Percentiles rank a stretch among this genome's conserved stretches.
Conservation (phyloP, 768 basidiomycete genomes). For the Dioszegia hungarica region DNA sequence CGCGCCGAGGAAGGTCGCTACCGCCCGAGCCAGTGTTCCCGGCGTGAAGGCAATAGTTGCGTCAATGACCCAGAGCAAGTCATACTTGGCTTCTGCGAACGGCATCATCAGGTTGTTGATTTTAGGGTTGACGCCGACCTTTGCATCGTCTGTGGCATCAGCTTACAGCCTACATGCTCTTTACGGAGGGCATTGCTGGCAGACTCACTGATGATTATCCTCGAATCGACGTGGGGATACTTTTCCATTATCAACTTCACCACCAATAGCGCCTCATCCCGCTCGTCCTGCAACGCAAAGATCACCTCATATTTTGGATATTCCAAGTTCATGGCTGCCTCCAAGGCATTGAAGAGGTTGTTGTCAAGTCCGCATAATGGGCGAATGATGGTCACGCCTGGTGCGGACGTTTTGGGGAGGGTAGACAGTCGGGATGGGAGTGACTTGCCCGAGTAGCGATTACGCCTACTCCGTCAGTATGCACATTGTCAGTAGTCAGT, state of each 20-base stretch:
- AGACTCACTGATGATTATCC: conserved; percentile 66
- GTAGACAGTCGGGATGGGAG: conserved; percentile 58
- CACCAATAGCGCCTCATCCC: conserved; percentile 81
- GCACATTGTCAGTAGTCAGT: too few relatives aligned
- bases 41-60: conserved; percentile 81
- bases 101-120: conserved; percentile 90
- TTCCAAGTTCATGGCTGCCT: conserved; percentile 85
- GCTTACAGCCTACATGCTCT: not conserved
- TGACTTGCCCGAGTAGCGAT: conserved; percentile 66
- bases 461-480: conserved; percentile 57
- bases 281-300: conserved; percentile 80
- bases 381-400: conserved; percentile 89
- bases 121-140: conserved; percentile 91
- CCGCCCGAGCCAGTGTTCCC: conserved; percentile 75
- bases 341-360: conserved; percentile 92
- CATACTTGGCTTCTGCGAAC: conserved; percentile 72
- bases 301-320: conserved; percentile 89
- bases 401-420: conserved; percentile 54
- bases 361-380: conserved; percentile 92
- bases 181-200: too few relatives aligned
- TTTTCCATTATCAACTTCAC: conserved; percentile 70
- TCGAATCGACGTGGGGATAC: conserved; percentile 70
- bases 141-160: conserved; percentile 61
- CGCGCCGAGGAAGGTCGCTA: conserved; percentile 59
- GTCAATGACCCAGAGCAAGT: conserved; percentile 94